Evolutionary conservation across 768 basidiomycete species (phyloP), one percentile per base, ranked within the genome.

Genomic region (Podaxis sp.): DNA sequence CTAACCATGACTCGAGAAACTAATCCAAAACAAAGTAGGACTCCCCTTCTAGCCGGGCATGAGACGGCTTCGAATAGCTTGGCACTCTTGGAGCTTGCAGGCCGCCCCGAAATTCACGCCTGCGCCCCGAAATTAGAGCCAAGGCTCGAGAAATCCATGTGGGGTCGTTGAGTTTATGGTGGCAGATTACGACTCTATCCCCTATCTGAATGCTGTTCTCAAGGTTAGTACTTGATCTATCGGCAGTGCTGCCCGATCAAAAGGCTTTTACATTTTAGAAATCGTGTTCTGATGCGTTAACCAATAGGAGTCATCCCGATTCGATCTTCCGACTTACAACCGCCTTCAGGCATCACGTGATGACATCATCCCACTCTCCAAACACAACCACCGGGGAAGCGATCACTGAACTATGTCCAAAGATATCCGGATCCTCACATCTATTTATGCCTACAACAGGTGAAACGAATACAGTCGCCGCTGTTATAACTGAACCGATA

Each of bases 1-100:
- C 69, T 76, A 7, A 72, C 67, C 50, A 62, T 0, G 65, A 74
- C 3, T 65, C 74, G 5, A 80, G 80, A 66, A 66, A 65, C 4
- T 53, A 71, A 84, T n/a, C 73, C 21, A 25, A 35, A 23, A 80
- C 27, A 27, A 50, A 50, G 71, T 59, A 81, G 79, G 16, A 80
- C 78, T 23, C 77, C 82, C 10, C 64, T 81, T 10, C 64, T 82
- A 10, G 79, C 79, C 42, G 80, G 79, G 1, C 82, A 89, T 67
- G 88, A 87, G 68, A 88, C 87, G 3, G 85, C 82, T 53, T 79
- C 87, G 3, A 83, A 78, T 38, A 76, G 80, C 1, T 55, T 87
- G 32, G 77, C 78, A 5, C 71, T 91, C 6, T 74, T 86, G 57
- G 84, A 87, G 64, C 77, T 93, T 3, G 80, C 86, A 2, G 79